These are phyloP conservation scores for Lindgomyces ingoldianus DNA, from an alignment of 495 filamentous ascomycete species.

Conservation along the genomic window DNA sequence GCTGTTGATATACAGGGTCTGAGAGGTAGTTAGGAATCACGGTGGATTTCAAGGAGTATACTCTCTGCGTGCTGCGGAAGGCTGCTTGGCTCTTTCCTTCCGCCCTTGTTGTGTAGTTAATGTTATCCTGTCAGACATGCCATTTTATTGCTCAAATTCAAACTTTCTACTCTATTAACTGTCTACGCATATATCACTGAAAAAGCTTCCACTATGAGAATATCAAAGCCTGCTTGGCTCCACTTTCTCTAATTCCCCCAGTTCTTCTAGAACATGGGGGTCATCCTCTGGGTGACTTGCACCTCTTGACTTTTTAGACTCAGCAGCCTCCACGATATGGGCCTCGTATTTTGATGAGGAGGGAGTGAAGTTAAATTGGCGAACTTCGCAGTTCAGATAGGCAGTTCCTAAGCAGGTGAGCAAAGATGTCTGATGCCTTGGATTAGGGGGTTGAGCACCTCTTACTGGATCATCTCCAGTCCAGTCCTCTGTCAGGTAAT, in stretches of 20 bases:
- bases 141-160: too few relatives aligned
- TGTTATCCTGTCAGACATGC: too few relatives aligned
- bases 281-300: slow-evolving; percentile 7
- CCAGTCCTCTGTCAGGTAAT: slow-evolving; percentile 84
- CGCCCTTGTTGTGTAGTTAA: too few relatives aligned
- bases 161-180: too few relatives aligned
- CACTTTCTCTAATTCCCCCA: not conserved
- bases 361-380: slow-evolving; percentile 68
- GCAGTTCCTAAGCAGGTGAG: slow-evolving; percentile 61
- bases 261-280: slow-evolving; percentile 10
- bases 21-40: too few relatives aligned
- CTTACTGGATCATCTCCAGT: slow-evolving; percentile 49
- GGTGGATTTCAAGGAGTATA: too few relatives aligned
- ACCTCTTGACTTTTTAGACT: slow-evolving; percentile 55
- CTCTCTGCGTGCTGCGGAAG: too few relatives aligned
- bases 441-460: not conserved
- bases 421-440: not conserved
- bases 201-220: too few relatives aligned
- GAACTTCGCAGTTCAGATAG: slow-evolving; percentile 81
- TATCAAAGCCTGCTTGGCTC: not conserved
- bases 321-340: slow-evolving; percentile 59
- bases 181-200: too few relatives aligned
- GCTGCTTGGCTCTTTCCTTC: too few relatives aligned
- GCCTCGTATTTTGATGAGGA: slow-evolving; percentile 52
- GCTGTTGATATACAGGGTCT: too few relatives aligned